Percentiles rank a stretch among this genome's conserved stretches.
Conservation (phyloP, 805 yeast genomes). For the Candida pseudoglaebosa region DNA sequence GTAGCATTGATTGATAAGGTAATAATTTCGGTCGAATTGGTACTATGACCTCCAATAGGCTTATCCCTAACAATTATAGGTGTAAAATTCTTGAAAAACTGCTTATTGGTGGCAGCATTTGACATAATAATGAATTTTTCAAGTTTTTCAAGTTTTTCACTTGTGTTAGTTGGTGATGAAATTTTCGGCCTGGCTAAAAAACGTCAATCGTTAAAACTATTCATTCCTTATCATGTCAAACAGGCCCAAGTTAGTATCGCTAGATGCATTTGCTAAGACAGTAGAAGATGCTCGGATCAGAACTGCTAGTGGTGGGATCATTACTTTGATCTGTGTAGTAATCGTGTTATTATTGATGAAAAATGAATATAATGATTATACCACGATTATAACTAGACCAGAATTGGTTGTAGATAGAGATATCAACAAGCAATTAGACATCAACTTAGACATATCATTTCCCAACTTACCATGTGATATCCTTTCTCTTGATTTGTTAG, state of each 20-base stretch:
- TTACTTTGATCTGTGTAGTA: constrained; percentile 67
- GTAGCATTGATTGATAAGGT: constrained; percentile 35
- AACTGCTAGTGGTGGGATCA: constrained; percentile 86
- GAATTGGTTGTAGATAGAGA: constrained; percentile 88
- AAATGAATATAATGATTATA: constrained; percentile 75
- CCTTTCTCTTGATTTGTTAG: constrained; percentile 81
- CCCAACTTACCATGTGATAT: constrained; percentile 84
- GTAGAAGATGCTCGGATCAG: constrained; percentile 89
- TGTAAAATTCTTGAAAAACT: constrained; percentile 20
- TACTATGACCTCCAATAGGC: constrained; percentile 13
- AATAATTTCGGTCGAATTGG: constrained; percentile 28
- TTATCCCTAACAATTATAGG: constrained; percentile 13
- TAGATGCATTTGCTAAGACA: constrained; percentile 92
- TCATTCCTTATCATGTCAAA: constrained; percentile 6
- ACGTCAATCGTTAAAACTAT: too few relatives aligned
- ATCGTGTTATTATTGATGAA: constrained; percentile 59
- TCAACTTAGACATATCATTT: constrained; percentile 78
- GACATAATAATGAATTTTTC: neutral
- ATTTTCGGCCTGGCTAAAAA: neutral
- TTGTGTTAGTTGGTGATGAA: too few relatives aligned
- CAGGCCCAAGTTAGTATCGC: constrained; percentile 46
- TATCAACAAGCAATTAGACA: constrained; percentile 66
- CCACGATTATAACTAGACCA: constrained; percentile 64
- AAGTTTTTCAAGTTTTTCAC: too few relatives aligned
- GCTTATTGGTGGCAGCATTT: constrained; percentile 7